Percentiles rank a stretch among this genome's conserved stretches.
Conservation (phyloP, 225 moss, liverwort and hornwort genomes). For the Physcomitrium patens region DNA sequence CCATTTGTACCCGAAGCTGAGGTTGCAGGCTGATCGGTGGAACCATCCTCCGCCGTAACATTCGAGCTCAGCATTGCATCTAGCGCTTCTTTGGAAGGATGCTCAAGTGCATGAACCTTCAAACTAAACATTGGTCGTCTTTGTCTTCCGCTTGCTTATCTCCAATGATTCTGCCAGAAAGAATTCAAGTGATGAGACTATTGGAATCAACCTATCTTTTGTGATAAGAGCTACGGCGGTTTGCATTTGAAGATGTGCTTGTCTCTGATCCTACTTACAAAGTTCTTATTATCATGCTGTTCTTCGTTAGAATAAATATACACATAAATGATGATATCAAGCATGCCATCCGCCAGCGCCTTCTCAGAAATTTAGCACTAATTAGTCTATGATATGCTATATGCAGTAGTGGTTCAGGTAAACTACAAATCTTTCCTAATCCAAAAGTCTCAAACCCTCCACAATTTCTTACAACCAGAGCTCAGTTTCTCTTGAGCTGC, state of each 20-base stretch:
- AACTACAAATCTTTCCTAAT: not conserved
- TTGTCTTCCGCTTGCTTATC: slow-evolving; percentile 20
- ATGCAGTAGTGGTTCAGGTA: not conserved
- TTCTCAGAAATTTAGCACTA: not conserved
- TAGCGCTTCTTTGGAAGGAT: slow-evolving; percentile 52
- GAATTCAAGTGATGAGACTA: not conserved
- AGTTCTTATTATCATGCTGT: not conserved
- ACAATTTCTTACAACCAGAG: not conserved
- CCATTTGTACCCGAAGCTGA: slow-evolving; percentile 37
- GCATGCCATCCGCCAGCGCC: not conserved
- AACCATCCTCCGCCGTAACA: slow-evolving; percentile 30
- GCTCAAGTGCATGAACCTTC: slow-evolving; percentile 69
- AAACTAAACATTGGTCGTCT: slow-evolving; percentile 59
- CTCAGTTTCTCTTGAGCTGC: not conserved
- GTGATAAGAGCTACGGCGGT: not conserved
- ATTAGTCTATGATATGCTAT: not conserved
- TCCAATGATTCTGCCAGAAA: slow-evolving; percentile 24
- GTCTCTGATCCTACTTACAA: not conserved
- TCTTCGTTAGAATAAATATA: not conserved
- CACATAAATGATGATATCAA: not conserved
- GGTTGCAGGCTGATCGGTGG: slow-evolving; percentile 24
- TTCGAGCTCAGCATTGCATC: slow-evolving; percentile 58
- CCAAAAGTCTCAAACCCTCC: not conserved
- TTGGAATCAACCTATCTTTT: not conserved
- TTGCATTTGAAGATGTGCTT: not conserved